A percentile compares a stretch with the other conserved stretches of the same genome.
phyloP scores from a whole-genome alignment of 495 filamentous ascomycete genomes.

The Daldinia caldariorum region DNA sequence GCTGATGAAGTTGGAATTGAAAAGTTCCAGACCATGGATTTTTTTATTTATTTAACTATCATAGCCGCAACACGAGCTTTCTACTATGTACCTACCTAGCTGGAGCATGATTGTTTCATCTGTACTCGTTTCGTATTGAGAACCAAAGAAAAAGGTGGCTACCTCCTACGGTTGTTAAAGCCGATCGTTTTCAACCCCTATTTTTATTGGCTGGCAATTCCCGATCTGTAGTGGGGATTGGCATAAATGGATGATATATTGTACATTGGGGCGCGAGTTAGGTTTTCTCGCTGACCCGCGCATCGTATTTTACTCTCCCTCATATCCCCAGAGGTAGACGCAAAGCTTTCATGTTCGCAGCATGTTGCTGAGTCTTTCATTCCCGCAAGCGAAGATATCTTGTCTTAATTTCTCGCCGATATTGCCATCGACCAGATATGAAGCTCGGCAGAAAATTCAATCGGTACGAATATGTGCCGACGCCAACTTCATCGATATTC shows the following conservation, averaged over 20 bases:
- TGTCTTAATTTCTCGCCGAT: no score
- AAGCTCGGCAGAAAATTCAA: background rate
- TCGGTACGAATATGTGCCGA: no score
- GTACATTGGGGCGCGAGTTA: no score
- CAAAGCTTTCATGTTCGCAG: no score
- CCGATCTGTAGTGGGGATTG: constrained; percentile 22
- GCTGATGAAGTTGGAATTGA: constrained; percentile 17
- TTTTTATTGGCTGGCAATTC: constrained; percentile 29
- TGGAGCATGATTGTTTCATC: constrained; percentile 35
- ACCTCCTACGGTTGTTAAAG: no score
- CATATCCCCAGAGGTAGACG: no score
- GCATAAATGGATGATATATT: constrained; percentile 8
- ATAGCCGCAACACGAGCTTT: background rate
- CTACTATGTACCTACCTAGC: no score
- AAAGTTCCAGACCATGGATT: constrained; percentile 9
- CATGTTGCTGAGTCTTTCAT: no score
- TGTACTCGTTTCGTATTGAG: constrained; percentile 28
- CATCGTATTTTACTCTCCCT: no score
- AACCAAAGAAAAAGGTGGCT: constrained; percentile 26
- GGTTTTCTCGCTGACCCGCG: no score
- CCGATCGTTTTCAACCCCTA: constrained; percentile 18
- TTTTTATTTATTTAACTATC: no score
- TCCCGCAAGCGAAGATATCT: no score
- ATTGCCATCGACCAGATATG: background rate
- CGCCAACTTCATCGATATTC: background rate